Evolutionary conservation across 2,329 filamentous ascomycete species (phyloP).

Genomic region (Penicillium sclerotiorum): DNA sequence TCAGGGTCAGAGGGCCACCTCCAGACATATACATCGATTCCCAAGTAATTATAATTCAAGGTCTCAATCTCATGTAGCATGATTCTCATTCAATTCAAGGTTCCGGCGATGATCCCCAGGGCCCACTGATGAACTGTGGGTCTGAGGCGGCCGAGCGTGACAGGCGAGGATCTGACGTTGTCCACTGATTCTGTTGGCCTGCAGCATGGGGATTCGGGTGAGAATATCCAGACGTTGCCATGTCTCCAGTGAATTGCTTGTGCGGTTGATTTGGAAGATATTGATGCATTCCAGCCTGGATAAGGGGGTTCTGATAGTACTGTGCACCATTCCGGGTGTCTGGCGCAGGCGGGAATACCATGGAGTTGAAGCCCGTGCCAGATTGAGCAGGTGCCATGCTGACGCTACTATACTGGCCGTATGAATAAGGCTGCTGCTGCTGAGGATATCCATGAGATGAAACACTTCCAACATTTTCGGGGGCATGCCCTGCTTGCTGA

Average conservation of each 20-base stretch:
- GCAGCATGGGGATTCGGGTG: not conserved
- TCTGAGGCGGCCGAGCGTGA: constrained; percentile 20
- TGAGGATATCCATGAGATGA: constrained; percentile 14
- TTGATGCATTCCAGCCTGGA: constrained; percentile 11
- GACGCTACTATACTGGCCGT: constrained; percentile 14
- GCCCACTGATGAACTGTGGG: constrained; percentile 35
- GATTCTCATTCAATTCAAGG: not conserved
- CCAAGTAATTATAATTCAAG: too few relatives aligned
- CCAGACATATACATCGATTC: not conserved
- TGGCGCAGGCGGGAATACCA: not conserved
- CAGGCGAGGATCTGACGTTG: not conserved
- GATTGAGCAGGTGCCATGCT: constrained; percentile 13
- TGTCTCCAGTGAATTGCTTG: not conserved
- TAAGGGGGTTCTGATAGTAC: constrained; percentile 15
- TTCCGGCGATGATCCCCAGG: constrained; percentile 26
- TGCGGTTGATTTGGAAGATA: constrained; percentile 13
- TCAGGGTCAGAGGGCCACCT: not conserved
- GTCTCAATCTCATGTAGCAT: not conserved
- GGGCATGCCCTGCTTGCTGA: not conserved
- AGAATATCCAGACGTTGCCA: not conserved
- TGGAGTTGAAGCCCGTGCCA: constrained; percentile 2
- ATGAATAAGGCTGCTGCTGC: not conserved
- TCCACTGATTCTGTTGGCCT: constrained; percentile 6
- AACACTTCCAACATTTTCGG: not conserved
- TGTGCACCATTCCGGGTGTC: constrained; percentile 2